phyloP scores from a whole-genome alignment of 1,139 yeast genomes.

The Suhomyces panamericanus region DNA sequence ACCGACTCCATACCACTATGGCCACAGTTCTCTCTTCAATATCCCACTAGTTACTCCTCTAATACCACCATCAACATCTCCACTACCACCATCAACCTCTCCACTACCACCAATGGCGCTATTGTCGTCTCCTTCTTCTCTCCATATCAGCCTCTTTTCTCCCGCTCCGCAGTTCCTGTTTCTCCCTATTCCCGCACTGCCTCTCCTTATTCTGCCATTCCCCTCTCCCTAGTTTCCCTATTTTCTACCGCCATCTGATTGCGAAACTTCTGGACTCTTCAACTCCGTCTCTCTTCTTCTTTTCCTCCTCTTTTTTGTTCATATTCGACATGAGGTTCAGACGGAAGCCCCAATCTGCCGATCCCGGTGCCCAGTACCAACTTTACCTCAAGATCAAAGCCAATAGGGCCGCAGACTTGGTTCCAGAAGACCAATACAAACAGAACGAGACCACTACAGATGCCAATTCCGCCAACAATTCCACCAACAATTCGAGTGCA shows the following conservation, averaged over 20 bases:
- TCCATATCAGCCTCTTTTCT: not conserved
- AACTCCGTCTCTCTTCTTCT: not conserved
- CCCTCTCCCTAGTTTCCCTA: not conserved
- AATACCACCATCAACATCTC: no score
- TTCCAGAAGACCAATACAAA: conserved; percentile 9
- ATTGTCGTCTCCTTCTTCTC: no score
- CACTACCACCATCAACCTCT: no score
- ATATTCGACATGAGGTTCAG: conserved; percentile 8
- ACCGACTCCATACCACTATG: no score
- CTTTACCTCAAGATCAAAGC: conserved; percentile 37
- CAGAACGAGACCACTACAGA: not conserved
- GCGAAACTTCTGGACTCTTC: not conserved
- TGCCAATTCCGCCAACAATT: not conserved
- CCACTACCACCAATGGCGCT: no score
- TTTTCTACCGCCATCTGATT: not conserved
- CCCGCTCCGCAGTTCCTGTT: not conserved
- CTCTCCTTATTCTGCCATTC: not conserved
- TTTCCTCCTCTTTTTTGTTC: not conserved
- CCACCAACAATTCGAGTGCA: not conserved
- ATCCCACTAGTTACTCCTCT: no score
- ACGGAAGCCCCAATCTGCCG: not conserved
- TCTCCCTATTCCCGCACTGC: not conserved
- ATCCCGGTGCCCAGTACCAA: conserved; percentile 8
- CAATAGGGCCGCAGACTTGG: conserved; percentile 42
- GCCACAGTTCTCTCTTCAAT: no score